These are phyloP conservation scores for Dillenia suffruticosa DNA, from an alignment of 164 flowering plant species.

Conservation along the genomic window DNA sequence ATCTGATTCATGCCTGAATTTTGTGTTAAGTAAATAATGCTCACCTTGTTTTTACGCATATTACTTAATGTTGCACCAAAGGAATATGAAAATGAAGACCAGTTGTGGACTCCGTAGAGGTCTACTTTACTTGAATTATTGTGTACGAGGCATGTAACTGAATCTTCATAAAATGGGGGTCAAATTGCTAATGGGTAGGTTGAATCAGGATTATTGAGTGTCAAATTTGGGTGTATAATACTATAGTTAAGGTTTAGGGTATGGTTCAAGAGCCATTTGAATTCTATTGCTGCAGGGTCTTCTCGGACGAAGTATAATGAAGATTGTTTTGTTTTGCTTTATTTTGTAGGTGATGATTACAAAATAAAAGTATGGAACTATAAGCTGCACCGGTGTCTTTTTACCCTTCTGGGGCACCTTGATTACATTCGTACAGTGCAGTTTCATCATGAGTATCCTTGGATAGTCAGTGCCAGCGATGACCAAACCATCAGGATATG, in stretches of 20 bases:
- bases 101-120: no score
- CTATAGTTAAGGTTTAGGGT: no score
- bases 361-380: slow-evolving; percentile 55
- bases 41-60: no score
- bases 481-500: slow-evolving; percentile 55
- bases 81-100: no score
- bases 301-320: neutral
- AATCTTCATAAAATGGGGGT: neutral
- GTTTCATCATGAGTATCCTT: slow-evolving; percentile 46
- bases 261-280: neutral
- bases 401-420: slow-evolving; percentile 56
- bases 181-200: neutral
- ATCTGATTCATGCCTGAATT: no score
- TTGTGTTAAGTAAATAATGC: no score
- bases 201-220: neutral
- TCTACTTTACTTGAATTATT: no score
- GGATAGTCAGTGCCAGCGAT: slow-evolving; percentile 61
- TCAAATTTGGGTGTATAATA: neutral
- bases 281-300: neutral
- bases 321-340: neutral
- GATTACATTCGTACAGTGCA: slow-evolving; percentile 58
- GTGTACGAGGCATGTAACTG: no score
- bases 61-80: no score
- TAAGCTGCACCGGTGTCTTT: slow-evolving; percentile 42
- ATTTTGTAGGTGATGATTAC: slow-evolving; percentile 49